Evolutionary conservation across 352 stramenopile genomes (phyloP).

Genomic region (Aphanomyces euteiches): DNA sequence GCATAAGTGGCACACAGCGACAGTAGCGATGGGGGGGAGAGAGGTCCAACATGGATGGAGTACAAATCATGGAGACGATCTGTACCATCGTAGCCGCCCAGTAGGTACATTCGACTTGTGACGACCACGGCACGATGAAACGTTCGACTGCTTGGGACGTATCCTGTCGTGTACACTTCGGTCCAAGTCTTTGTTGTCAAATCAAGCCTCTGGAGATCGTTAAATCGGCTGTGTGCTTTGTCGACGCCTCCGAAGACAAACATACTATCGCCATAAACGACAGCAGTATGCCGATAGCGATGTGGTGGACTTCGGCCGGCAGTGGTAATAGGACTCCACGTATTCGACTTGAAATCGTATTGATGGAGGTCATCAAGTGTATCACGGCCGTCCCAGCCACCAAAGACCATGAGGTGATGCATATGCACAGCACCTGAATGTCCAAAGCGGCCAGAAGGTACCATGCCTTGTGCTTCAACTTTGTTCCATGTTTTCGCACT

Average conservation of each 20-base stretch:
- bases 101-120: slow-evolving; percentile 76
- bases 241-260: slow-evolving; percentile 88
- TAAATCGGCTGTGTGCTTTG: slow-evolving; percentile 85
- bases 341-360: slow-evolving; percentile 64
- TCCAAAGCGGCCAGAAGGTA: slow-evolving; percentile 71
- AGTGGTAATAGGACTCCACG: slow-evolving; percentile 64
- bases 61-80: slow-evolving; percentile 83
- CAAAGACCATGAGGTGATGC: slow-evolving; percentile 80
- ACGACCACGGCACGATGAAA: slow-evolving; percentile 83
- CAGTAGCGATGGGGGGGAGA: slow-evolving; percentile 63
- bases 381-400: slow-evolving; percentile 81
- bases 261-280: slow-evolving; percentile 83
- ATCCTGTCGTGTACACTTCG: slow-evolving; percentile 77
- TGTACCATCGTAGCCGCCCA: slow-evolving; percentile 82
- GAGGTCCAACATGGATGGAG: slow-evolving; percentile 74
- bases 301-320: slow-evolving; percentile 58
- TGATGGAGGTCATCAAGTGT: slow-evolving; percentile 82
- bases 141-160: slow-evolving; percentile 76
- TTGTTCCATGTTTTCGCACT: slow-evolving; percentile 49
- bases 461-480: slow-evolving; percentile 43
- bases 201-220: slow-evolving; percentile 77
- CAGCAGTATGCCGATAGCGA: slow-evolving; percentile 79
- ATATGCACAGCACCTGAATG: slow-evolving; percentile 80
- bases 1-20: slow-evolving; percentile 71
- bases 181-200: slow-evolving; percentile 77